Conservation (phyloP, 495 filamentous ascomycete genomes). For the Extremus antarcticus region DNA sequence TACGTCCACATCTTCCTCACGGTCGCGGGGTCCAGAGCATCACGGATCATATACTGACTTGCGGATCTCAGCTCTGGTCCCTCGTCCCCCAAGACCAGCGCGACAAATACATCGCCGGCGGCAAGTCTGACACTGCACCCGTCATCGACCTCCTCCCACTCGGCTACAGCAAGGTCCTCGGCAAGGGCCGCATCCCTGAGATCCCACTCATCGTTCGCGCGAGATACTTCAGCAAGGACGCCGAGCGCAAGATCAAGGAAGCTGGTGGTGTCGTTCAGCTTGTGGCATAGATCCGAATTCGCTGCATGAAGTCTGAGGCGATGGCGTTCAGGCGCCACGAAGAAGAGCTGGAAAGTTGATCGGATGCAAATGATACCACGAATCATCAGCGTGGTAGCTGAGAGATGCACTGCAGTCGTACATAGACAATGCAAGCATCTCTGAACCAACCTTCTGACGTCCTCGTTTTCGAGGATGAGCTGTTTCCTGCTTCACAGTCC, state of each 20-base stretch:
- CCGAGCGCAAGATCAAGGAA: conserved; percentile 91
- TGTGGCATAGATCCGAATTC: conserved; percentile 55
- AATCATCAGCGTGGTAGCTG: conserved; percentile 22
- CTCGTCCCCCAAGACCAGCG: conserved; percentile 73
- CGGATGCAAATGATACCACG: conserved; percentile 11
- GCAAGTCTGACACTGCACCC: conserved; percentile 66
- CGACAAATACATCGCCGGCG: conserved; percentile 63
- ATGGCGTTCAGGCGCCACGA: neutral
- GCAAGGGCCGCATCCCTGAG: conserved; percentile 81
- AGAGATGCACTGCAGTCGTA: conserved; percentile 21
- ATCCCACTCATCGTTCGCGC: conserved; percentile 81
- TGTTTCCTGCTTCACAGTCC: conserved; percentile 3
- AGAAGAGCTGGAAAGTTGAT: neutral
- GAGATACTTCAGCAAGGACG: conserved; percentile 74
- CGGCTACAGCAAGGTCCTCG: conserved; percentile 87
- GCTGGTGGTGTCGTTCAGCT: conserved; percentile 85
- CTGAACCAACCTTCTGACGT: conserved; percentile 25
- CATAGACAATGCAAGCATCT: conserved; percentile 21
- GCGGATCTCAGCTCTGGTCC: conserved; percentile 58
- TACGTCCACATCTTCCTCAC: conserved; percentile 31
- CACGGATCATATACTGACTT: no score
- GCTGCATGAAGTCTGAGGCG: neutral
- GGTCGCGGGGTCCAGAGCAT: no score
- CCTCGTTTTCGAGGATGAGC: conserved; percentile 14
- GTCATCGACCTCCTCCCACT: conserved; percentile 86